These are phyloP conservation scores for Phytophthora pluvialis DNA, from an alignment of 352 stramenopile genomes.

Conservation along the genomic window DNA sequence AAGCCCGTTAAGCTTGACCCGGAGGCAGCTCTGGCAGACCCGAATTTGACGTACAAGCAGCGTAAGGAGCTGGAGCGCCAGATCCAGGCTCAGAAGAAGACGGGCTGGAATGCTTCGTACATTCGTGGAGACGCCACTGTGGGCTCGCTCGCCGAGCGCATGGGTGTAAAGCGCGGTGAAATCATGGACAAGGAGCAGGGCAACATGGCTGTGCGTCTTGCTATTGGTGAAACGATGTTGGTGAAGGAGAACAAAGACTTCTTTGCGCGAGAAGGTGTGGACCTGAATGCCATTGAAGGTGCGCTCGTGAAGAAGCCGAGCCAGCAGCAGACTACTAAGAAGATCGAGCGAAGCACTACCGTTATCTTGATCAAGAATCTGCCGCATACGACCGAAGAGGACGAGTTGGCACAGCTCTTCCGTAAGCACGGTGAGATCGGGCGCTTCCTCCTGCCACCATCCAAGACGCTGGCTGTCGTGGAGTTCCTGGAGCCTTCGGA, in stretches of 20 bases:
- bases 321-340: slow-evolving; percentile 51
- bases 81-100: slow-evolving; percentile 75
- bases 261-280: slow-evolving; percentile 94
- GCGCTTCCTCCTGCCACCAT: slow-evolving; percentile 92
- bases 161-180: slow-evolving; percentile 94
- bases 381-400: slow-evolving; percentile 93
- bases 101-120: slow-evolving; percentile 96
- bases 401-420: slow-evolving; percentile 97
- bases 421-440: slow-evolving; percentile 88
- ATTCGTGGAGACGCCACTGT: slow-evolving; percentile 80
- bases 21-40: slow-evolving; percentile 60
- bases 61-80: slow-evolving; percentile 92
- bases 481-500: slow-evolving; percentile 96
- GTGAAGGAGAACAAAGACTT: slow-evolving; percentile 98
- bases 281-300: slow-evolving; percentile 94
- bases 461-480: slow-evolving; percentile 95
- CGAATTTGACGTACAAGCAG: slow-evolving; percentile 89
- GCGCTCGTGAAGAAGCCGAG: slow-evolving; percentile 65
- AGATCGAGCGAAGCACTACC: slow-evolving; percentile 93
- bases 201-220: slow-evolving; percentile 97
- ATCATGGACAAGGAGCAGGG: slow-evolving; percentile 95
- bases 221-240: slow-evolving; percentile 97
- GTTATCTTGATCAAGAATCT: slow-evolving; percentile 99
- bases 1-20: slow-evolving; percentile 73
- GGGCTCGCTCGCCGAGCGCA: slow-evolving; percentile 78